Percentiles rank a stretch among this genome's conserved stretches.
These are phyloP conservation scores for Retiboletus fuscus DNA, from an alignment of 1,284 basidiomycete species.

Conservation along the genomic window DNA sequence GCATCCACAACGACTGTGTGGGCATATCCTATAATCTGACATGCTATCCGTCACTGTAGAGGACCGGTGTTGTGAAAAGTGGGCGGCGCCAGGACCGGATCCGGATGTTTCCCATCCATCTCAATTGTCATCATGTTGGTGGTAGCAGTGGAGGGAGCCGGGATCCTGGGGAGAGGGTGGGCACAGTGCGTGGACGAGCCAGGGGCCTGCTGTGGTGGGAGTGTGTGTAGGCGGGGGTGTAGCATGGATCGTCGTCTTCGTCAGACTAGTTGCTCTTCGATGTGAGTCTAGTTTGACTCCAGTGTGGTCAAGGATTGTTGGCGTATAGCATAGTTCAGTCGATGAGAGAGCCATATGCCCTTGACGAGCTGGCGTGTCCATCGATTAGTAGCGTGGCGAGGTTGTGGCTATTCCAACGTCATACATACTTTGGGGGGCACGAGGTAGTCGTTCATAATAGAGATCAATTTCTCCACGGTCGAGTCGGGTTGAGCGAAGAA, in stretches of 20 bases:
- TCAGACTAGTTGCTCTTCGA: conserved; percentile 31
- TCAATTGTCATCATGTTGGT: conserved; percentile 42
- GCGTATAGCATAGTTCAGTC: conserved; percentile 9
- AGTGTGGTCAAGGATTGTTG: conserved; percentile 3
- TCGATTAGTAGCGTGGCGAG: too few species aligned
- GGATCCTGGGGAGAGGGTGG: conserved; percentile 27
- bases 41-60: conserved; percentile 35
- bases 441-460: too few species aligned
- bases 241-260: conserved; percentile 35
- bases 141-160: conserved; percentile 25
- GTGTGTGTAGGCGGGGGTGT: conserved; percentile 19
- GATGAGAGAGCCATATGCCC: conserved; percentile 13
- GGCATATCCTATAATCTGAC: conserved; percentile 34
- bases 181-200: conserved; percentile 34
- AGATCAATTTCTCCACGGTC: too few species aligned
- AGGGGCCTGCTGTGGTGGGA: conserved; percentile 23
- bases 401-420: too few species aligned
- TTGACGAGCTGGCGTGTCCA: neutral
- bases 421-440: too few species aligned
- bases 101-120: conserved; percentile 32
- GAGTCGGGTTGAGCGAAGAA: too few species aligned
- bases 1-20: conserved; percentile 34
- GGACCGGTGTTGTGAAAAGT: conserved; percentile 33
- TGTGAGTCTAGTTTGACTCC: conserved; percentile 12
- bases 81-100: conserved; percentile 31